phyloP scores from a whole-genome alignment of 371 early-diverging fungal species.

The Rhizopus delemar region DNA sequence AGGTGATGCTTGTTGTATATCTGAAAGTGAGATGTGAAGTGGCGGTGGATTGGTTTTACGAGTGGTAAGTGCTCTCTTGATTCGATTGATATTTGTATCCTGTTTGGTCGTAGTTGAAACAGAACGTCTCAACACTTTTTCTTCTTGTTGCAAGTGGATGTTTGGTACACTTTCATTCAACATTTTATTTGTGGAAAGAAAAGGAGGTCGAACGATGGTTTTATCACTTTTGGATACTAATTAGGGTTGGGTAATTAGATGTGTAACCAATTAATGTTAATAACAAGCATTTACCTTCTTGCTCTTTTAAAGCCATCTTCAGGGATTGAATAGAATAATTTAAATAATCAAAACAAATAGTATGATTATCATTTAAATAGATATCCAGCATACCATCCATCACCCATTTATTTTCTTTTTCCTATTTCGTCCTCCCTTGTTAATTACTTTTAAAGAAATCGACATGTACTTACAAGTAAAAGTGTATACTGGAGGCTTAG shows the following conservation, averaged over 20 bases:
- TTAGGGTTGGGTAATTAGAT: background rate
- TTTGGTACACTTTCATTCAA: background rate
- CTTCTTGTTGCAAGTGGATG: background rate
- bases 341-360: background rate
- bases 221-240: background rate
- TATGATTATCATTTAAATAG: background rate
- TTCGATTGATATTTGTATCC: slow-evolving; percentile 5
- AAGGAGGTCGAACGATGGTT: background rate
- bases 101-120: background rate
- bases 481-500: slow-evolving; percentile 20
- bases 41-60: slow-evolving; percentile 11
- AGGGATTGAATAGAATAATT: background rate
- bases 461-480: slow-evolving; percentile 19
- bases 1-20: slow-evolving; percentile 17
- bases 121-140: background rate
- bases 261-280: background rate
- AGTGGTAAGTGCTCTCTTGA: slow-evolving; percentile 26
- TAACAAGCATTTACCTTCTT: background rate
- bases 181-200: background rate
- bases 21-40: slow-evolving; percentile 19
- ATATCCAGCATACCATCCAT: background rate
- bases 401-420: background rate
- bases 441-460: too few species aligned
- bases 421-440: background rate
- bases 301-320: background rate